phyloP scores from a whole-genome alignment of 1,284 basidiomycete genomes.

The Xerocomus minutiporus region DNA sequence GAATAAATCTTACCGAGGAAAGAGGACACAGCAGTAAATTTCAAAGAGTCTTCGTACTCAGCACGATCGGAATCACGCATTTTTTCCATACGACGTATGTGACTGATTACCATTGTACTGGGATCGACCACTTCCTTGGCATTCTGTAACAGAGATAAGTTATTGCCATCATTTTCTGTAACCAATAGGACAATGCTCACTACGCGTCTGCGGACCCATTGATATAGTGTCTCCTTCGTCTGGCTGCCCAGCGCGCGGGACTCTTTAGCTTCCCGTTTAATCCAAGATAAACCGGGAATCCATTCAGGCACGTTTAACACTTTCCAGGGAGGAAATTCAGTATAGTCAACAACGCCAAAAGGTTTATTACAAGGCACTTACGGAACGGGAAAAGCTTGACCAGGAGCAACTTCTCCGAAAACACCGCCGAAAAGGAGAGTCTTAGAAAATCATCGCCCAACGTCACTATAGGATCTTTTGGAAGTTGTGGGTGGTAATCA shows the following conservation, averaged over 20 bases:
- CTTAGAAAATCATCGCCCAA: background rate
- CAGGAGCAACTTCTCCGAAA: background rate
- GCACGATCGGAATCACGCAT: background rate
- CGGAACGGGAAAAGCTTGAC: slow-evolving; percentile 1
- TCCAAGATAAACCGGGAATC: slow-evolving; percentile 16
- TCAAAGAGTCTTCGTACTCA: background rate
- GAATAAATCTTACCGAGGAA: background rate
- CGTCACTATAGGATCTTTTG: background rate
- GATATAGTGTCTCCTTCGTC: slow-evolving; percentile 12
- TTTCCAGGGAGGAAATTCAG: slow-evolving; percentile 1
- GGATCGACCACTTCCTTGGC: background rate
- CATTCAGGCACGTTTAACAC: slow-evolving; percentile 22
- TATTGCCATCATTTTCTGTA: background rate
- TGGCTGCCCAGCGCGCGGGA: background rate
- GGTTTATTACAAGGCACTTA: background rate
- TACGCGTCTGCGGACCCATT: slow-evolving; percentile 6
- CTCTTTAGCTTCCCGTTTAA: slow-evolving; percentile 11
- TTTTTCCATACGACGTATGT: background rate
- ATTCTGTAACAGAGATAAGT: background rate
- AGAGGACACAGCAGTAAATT: background rate
- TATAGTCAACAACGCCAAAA: background rate
- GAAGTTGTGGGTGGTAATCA: background rate
- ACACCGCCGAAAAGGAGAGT: background rate
- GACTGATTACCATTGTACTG: background rate
- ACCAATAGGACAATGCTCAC: background rate